Conservation (phyloP, 805 yeast genomes). For the Kazachstania taianensis region DNA sequence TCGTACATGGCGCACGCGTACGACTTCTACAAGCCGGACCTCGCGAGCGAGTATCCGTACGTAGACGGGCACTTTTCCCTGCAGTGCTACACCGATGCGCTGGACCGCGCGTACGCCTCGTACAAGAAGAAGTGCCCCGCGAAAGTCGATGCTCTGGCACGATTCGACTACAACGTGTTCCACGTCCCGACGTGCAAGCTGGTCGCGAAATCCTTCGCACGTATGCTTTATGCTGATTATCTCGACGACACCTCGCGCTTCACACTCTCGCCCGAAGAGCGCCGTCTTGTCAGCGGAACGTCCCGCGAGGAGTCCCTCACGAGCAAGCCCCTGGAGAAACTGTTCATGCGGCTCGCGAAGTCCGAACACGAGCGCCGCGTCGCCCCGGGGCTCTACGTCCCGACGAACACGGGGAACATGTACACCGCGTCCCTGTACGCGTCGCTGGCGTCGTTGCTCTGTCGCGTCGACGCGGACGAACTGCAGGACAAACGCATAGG, state of each 20-base stretch:
- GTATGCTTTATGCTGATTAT: constrained; percentile 84
- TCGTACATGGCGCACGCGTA: constrained; percentile 93
- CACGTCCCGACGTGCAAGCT: constrained; percentile 97
- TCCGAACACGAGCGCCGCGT: constrained; percentile 58
- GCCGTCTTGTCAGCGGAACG: constrained; percentile 20
- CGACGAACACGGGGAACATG: constrained; percentile 97
- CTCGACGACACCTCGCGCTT: constrained; percentile 54
- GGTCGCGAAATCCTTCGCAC: constrained; percentile 85
- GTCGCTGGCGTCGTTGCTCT: constrained; percentile 71
- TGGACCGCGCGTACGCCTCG: constrained; percentile 74
- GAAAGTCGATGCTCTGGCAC: constrained; percentile 54
- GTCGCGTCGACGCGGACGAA: constrained; percentile 60
- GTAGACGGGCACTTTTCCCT: constrained; percentile 97
- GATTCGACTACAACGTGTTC: constrained; percentile 89
- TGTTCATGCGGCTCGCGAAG: constrained; percentile 70
- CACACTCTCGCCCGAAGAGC: constrained; percentile 52
- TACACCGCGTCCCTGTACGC: constrained; percentile 93
- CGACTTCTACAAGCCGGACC: constrained; percentile 97
- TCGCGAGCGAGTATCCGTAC: constrained; percentile 90
- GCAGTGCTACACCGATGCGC: constrained; percentile 86
- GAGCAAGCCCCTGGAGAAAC: constrained; percentile 76
- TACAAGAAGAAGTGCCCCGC: constrained; percentile 69
- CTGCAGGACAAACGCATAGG: constrained; percentile 82
- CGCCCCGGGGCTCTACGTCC: constrained; percentile 68
- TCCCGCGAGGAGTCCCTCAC: constrained; percentile 54